Evolutionary conservation across 257 asterid genomes (phyloP).

Genomic region (Solanum chiquidenum): DNA sequence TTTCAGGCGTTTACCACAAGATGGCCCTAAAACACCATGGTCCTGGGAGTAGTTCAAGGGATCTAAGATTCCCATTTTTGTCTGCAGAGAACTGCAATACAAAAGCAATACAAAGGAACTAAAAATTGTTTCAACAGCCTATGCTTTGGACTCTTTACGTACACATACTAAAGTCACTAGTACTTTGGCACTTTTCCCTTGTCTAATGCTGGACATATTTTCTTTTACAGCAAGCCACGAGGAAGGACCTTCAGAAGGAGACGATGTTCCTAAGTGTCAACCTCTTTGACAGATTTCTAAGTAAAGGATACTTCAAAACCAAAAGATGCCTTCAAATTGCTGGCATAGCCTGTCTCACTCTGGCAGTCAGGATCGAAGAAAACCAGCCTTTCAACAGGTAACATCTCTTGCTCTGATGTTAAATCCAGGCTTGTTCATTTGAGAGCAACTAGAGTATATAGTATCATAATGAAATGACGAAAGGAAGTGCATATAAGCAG

Average conservation of each 20-base stretch:
- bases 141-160: not conserved
- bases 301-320: constrained; percentile 71
- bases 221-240: constrained; percentile 54
- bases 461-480: not conserved
- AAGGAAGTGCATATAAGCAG: not conserved
- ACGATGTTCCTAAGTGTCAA: constrained; percentile 82
- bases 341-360: constrained; percentile 88
- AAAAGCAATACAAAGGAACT: not conserved
- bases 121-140: not conserved
- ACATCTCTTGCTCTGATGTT: not conserved
- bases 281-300: constrained; percentile 76
- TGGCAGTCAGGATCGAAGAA: constrained; percentile 95
- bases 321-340: constrained; percentile 65
- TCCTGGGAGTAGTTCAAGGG: not conserved
- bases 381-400: constrained; percentile 88
- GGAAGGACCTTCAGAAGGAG: constrained; percentile 64
- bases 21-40: not conserved
- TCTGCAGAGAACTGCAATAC: not conserved
- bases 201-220: not conserved
- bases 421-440: not conserved
- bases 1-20: not conserved
- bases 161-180: not conserved
- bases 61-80: not conserved
- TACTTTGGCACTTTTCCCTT: not conserved
- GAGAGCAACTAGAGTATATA: not conserved